Conservation (phyloP, 129 eudicot species). For the Centaurea solstitialis region DNA sequence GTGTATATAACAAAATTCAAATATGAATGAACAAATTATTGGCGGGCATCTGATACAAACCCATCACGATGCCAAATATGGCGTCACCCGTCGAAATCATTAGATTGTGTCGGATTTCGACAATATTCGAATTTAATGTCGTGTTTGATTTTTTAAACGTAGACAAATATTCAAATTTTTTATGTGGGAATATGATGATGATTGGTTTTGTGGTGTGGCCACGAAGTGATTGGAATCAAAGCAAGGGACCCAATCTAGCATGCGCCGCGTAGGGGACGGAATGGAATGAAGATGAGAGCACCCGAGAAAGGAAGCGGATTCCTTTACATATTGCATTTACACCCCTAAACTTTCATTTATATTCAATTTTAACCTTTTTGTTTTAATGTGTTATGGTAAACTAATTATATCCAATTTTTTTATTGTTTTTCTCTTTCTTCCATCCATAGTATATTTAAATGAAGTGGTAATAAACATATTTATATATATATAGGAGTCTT, state of each 20-base stretch:
- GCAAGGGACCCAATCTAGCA: not conserved
- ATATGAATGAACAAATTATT: not conserved
- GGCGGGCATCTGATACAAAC: not conserved
- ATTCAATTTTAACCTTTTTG: not conserved
- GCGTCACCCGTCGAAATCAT: not conserved
- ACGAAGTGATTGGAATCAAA: not conserved
- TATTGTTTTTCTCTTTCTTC: not conserved
- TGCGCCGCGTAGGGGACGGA: not conserved
- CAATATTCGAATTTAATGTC: not conserved
- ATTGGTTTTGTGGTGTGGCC: conserved; percentile 1
- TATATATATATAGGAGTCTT: too few relatives aligned
- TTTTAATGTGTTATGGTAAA: not conserved
- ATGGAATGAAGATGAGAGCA: not conserved
- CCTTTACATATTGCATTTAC: not conserved
- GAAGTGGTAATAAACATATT: not conserved
- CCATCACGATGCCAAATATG: not conserved
- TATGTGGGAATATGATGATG: not conserved
- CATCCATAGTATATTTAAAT: too few relatives aligned
- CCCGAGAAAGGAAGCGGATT: not conserved
- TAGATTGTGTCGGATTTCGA: not conserved
- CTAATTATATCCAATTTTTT: not conserved
- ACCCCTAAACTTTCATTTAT: not conserved
- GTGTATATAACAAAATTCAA: not conserved
- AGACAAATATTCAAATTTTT: not conserved
- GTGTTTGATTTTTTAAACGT: not conserved